These are phyloP conservation scores for Corchorus olitorius DNA, from an alignment of 345 rosid genomes.

Conservation along the genomic window DNA sequence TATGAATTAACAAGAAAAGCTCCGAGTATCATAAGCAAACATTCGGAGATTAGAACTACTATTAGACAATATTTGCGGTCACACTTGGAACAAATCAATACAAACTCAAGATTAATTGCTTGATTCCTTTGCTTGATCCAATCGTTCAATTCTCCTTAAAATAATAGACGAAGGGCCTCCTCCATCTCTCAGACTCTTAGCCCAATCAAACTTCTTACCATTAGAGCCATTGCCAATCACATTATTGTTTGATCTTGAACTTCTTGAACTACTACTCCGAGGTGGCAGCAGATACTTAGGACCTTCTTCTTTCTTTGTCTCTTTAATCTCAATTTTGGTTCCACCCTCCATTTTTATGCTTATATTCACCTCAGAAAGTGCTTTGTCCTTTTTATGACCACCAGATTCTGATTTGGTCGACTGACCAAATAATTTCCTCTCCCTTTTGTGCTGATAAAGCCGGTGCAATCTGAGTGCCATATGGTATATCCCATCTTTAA, in stretches of 20 bases:
- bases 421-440: slow-evolving; percentile 30
- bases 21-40: background rate
- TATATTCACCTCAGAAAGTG: slow-evolving; percentile 55
- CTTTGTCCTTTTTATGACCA: slow-evolving; percentile 28
- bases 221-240: background rate
- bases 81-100: background rate
- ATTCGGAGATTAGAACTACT: too few relatives aligned
- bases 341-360: slow-evolving; percentile 71
- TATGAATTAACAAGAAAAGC: background rate
- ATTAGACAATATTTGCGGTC: background rate
- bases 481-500: slow-evolving; percentile 69
- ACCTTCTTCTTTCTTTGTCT: slow-evolving; percentile 46
- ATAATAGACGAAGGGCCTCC: slow-evolving; percentile 2
- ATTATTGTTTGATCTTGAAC: slow-evolving; percentile 10
- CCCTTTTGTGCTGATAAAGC: slow-evolving; percentile 57
- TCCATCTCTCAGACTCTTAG: slow-evolving; percentile 44
- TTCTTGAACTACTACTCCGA: background rate
- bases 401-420: slow-evolving; percentile 20
- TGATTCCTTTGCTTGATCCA: slow-evolving; percentile 22
- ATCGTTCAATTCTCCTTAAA: slow-evolving; percentile 22
- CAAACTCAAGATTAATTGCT: background rate
- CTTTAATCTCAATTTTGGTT: slow-evolving; percentile 65
- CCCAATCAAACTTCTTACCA: slow-evolving; percentile 51
- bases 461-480: slow-evolving; percentile 68
- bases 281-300: slow-evolving; percentile 1